A percentile compares a stretch with the other conserved stretches of the same genome.
Conservation (phyloP, 2,329 filamentous ascomycete genomes). For the Calonectria pseudoreteaudii region DNA sequence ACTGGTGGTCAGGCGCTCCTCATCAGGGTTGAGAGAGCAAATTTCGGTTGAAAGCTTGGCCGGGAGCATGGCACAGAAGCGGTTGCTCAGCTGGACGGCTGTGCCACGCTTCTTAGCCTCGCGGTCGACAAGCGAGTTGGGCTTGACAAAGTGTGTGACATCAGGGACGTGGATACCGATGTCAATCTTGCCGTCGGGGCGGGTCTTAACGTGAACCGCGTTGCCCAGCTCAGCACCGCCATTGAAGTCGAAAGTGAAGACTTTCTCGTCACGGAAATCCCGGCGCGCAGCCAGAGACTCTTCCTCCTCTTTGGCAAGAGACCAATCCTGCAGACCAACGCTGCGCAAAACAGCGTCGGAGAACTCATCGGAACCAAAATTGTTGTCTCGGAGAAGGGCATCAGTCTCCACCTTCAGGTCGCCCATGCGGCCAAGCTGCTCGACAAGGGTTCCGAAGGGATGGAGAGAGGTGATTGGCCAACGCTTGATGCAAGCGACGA, state of each 20-base stretch:
- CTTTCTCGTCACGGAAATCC: slow-evolving; percentile 89
- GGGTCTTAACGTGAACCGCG: slow-evolving; percentile 90
- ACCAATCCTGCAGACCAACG: slow-evolving; percentile 93
- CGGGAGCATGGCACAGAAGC: slow-evolving; percentile 88
- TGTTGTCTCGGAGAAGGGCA: slow-evolving; percentile 96
- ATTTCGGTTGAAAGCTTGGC: slow-evolving; percentile 86
- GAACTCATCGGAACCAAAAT: slow-evolving; percentile 97
- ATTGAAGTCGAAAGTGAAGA: slow-evolving; percentile 93
- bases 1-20: slow-evolving; percentile 91
- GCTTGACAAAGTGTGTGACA: slow-evolving; percentile 96
- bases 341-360: slow-evolving; percentile 95
- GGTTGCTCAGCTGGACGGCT: slow-evolving; percentile 93
- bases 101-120: slow-evolving; percentile 98
- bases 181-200: slow-evolving; percentile 87
- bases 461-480: slow-evolving; percentile 99
- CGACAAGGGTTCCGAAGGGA: slow-evolving; percentile 96
- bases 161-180: slow-evolving; percentile 96
- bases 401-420: slow-evolving; percentile 98
- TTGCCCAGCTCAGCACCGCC: slow-evolving; percentile 90
- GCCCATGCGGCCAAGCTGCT: slow-evolving; percentile 97
- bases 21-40: slow-evolving; percentile 86
- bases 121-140: slow-evolving; percentile 93
- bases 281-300: slow-evolving; percentile 78
- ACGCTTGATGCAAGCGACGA: slow-evolving; percentile 98
- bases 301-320: slow-evolving; percentile 85